These are phyloP conservation scores for Begonia masoniana DNA, from an alignment of 306 rosid species.

Conservation along the genomic window DNA sequence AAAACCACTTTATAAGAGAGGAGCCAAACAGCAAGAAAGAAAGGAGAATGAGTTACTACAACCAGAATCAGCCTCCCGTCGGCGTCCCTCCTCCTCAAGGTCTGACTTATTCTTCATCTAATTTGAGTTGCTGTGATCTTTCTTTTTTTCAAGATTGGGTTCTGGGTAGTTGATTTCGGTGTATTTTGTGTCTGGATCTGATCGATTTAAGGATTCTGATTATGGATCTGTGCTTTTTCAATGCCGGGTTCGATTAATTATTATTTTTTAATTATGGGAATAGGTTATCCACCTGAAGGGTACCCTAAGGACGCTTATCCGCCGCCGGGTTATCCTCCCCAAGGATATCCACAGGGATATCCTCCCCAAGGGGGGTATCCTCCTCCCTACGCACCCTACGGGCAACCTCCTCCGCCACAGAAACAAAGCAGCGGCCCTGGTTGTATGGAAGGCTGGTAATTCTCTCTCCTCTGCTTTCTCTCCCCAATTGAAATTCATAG, in stretches of 20 bases:
- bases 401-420: conserved; percentile 64
- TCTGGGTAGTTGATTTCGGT: not conserved
- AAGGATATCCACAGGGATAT: conserved; percentile 42
- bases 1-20: not conserved
- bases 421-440: conserved; percentile 26
- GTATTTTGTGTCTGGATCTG: not conserved
- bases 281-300: conserved; percentile 19
- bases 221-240: not conserved
- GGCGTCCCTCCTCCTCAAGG: conserved; percentile 96
- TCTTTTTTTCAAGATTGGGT: too few species aligned
- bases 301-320: conserved; percentile 35
- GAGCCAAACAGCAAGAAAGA: not conserved
- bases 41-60: conserved; percentile 60
- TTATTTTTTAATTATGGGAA: not conserved
- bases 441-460: conserved; percentile 71
- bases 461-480: conserved; percentile 1
- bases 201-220: not conserved
- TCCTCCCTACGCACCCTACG: conserved; percentile 67
- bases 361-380: conserved; percentile 36
- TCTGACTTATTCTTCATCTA: not conserved
- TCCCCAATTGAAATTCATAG: not conserved
- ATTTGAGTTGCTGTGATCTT: too few species aligned
- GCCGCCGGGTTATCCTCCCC: conserved; percentile 51
- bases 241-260: not conserved
- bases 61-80: conserved; percentile 80